phyloP scores from a whole-genome alignment of 2,329 filamentous ascomycete genomes.

The Harringtonia aguacate region DNA sequence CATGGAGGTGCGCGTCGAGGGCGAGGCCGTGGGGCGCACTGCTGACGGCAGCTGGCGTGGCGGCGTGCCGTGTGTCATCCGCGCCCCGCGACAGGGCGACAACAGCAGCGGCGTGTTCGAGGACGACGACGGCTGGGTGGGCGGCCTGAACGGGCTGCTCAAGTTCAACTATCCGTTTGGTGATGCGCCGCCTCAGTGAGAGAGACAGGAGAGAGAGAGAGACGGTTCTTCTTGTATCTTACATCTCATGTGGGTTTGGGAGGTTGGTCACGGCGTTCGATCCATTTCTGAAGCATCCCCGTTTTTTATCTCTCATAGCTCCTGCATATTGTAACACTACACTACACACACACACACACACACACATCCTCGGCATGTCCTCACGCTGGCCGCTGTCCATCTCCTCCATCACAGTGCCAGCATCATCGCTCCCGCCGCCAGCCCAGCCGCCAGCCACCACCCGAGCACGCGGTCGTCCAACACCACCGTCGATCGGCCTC shows the following conservation, averaged over 20 bases:
- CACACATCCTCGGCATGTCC: too few species aligned
- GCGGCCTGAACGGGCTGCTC: constrained; percentile 79
- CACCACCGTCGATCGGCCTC: not conserved
- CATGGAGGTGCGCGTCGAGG: constrained; percentile 80
- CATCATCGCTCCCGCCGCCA: not conserved
- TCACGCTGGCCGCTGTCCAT: too few species aligned
- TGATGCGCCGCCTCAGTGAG: constrained; percentile 30
- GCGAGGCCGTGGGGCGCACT: constrained; percentile 59
- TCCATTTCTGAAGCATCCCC: too few species aligned
- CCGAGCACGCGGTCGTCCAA: not conserved
- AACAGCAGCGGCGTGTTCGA: constrained; percentile 31
- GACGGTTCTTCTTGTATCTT: too few species aligned
- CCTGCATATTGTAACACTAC: too few species aligned
- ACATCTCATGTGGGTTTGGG: too few species aligned
- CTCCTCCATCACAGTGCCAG: not conserved
- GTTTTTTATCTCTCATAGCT: too few species aligned
- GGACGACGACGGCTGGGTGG: constrained; percentile 91
- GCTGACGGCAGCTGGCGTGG: constrained; percentile 46
- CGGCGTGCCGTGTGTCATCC: constrained; percentile 85
- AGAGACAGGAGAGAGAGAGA: too few species aligned
- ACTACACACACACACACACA: too few species aligned
- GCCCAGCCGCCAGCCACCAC: not conserved
- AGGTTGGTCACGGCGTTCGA: too few species aligned
- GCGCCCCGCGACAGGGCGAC: constrained; percentile 37
- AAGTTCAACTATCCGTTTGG: constrained; percentile 99